A percentile compares a stretch with the other conserved stretches of the same genome.
Evolutionary conservation across 805 yeast species (phyloP).

Genomic region (Trichomonascus vanleenenianus): DNA sequence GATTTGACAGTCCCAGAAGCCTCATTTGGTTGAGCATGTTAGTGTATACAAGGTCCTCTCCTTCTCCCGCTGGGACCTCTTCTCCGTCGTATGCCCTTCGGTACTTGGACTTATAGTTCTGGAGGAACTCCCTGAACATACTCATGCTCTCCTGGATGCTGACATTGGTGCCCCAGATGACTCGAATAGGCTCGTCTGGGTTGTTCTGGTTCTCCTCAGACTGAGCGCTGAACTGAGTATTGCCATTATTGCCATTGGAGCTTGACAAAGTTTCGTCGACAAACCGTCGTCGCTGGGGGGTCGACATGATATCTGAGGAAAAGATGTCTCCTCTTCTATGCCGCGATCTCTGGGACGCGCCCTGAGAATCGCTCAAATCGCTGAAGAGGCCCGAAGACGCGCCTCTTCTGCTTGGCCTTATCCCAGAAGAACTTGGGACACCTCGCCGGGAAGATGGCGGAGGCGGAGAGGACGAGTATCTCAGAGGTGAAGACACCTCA

Average conservation of each 20-base stretch:
- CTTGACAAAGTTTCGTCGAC: not conserved
- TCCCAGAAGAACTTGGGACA: no score
- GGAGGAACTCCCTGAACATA: slow-evolving; percentile 71
- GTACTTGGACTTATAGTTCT: slow-evolving; percentile 73
- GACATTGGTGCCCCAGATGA: slow-evolving; percentile 98
- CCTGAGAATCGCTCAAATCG: slow-evolving; percentile 13
- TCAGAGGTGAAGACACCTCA: slow-evolving; percentile 39
- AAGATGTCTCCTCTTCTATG: slow-evolving; percentile 69
- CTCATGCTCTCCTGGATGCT: slow-evolving; percentile 82
- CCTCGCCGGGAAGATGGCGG: slow-evolving; percentile 9
- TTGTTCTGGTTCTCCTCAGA: slow-evolving; percentile 26
- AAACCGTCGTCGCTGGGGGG: slow-evolving; percentile 48
- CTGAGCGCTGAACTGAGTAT: not conserved
- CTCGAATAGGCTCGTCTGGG: slow-evolving; percentile 50
- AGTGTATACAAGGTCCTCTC: slow-evolving; percentile 68
- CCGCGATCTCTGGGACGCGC: slow-evolving; percentile 26
- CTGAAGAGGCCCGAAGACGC: slow-evolving; percentile 21
- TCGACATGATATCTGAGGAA: slow-evolving; percentile 56
- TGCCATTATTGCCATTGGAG: not conserved
- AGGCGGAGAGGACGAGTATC: slow-evolving; percentile 35
- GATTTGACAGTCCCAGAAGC: slow-evolving; percentile 67
- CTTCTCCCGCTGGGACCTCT: slow-evolving; percentile 40
- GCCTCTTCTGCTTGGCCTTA: not conserved
- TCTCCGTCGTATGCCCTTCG: slow-evolving; percentile 35
- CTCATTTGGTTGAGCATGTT: slow-evolving; percentile 67